These are phyloP conservation scores for Epichloe hybrida DNA, from an alignment of 2,329 filamentous ascomycete genomes.

Conservation along the genomic window DNA sequence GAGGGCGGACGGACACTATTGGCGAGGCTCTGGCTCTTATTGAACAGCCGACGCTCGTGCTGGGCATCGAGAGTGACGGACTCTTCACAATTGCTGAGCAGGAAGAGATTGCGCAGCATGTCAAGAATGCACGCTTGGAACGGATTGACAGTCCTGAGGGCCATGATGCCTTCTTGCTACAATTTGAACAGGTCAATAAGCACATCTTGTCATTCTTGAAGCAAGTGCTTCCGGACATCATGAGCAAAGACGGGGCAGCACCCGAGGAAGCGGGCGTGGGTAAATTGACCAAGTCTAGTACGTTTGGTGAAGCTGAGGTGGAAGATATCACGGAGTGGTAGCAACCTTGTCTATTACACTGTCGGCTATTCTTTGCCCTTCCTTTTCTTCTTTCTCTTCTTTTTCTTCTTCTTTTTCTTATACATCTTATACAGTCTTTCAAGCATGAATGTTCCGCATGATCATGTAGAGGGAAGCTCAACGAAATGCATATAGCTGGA, in stretches of 20 bases:
- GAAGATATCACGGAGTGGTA: constrained; percentile 95
- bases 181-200: constrained; percentile 92
- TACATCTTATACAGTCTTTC: background rate
- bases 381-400: background rate
- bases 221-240: constrained; percentile 76
- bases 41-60: constrained; percentile 75
- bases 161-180: constrained; percentile 88
- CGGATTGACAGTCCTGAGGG: constrained; percentile 90
- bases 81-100: constrained; percentile 97
- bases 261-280: constrained; percentile 40
- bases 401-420: no score
- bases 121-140: constrained; percentile 63
- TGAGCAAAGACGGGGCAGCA: constrained; percentile 46
- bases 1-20: constrained; percentile 55
- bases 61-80: constrained; percentile 91
- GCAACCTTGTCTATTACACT: constrained; percentile 4
- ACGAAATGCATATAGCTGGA: background rate
- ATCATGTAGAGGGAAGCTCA: background rate
- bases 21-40: constrained; percentile 67
- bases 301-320: constrained; percentile 89
- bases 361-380: background rate
- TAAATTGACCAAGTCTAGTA: constrained; percentile 69
- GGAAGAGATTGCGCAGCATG: constrained; percentile 72
- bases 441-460: background rate
- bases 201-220: constrained; percentile 76